Evolutionary conservation across 257 asterid genomes (phyloP), one percentile per base, ranked within the genome.

Genomic region (Solanum sitiens): DNA sequence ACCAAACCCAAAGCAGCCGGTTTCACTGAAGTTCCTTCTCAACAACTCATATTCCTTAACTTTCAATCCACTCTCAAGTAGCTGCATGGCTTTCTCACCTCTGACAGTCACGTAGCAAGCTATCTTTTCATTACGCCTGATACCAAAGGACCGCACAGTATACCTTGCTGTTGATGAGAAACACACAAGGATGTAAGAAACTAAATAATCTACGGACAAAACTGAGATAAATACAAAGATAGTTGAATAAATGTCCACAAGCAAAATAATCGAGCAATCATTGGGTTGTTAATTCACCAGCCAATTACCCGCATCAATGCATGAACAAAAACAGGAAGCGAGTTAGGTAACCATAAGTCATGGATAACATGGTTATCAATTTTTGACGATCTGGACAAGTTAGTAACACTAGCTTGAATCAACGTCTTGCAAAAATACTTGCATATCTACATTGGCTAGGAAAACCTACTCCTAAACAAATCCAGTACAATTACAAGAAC

Each of bases 1-100:
- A 89, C 98, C 98, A 86, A 94, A 94, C 21, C 98, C 98, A 89
- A 94, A 94, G 89, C 98, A 93, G 13, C 98, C 96, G 74, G 98
- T 94, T 18, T 93, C 98, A 67, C 96, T 92, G 85, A 94, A 93
- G 89, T 94, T 93, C 84, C 93, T 93, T 73, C 93, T 90, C 83
- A 94, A 77, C 56, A 94, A 87, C 77, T 94, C 96, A 14, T 94
- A 94, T 76, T 94, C 96, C 88, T 94, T 94, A 56, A 93, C 95
- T 90, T 93, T 94, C 92, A 94, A 82, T 0, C 96, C 95, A 87
- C 95, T 94, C 87, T 93, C 96, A 25, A 94, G 94, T 44, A 94
- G 94, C 86, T 92, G 96, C 94, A 90, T 94, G 56, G 96, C 94
- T 85, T 93, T 93, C 0, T 94, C 96, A 56, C 95, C 96, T 76